Evolutionary conservation across 2,329 filamentous ascomycete genomes (phyloP).

Genomic region (Bimuria novae-zelandiae): DNA sequence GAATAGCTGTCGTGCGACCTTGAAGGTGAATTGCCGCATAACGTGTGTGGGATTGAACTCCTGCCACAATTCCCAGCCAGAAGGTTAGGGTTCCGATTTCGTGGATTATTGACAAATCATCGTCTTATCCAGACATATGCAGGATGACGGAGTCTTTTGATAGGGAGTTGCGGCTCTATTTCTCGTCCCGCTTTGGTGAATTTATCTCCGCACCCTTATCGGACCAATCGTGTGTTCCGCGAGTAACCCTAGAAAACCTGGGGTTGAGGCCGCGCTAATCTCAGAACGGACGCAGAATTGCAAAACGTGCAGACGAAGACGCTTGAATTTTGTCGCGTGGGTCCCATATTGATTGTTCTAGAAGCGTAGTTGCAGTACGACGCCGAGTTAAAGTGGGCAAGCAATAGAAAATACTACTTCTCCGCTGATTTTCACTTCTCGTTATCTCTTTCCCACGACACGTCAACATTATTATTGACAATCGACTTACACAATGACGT

Average conservation of each 20-base stretch:
- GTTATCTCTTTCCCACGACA: background rate
- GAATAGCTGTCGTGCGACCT: no score
- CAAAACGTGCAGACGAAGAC: slow-evolving; percentile 1
- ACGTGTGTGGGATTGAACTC: no score
- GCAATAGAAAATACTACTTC: background rate
- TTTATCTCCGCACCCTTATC: slow-evolving; percentile 3
- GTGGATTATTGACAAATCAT: background rate
- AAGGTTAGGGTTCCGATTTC: no score
- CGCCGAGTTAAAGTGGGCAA: no score
- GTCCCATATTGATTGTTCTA: background rate
- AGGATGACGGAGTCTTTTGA: background rate
- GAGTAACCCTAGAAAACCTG: no score
- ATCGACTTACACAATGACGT: background rate
- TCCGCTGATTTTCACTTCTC: background rate
- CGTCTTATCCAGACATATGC: background rate
- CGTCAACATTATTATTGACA: background rate
- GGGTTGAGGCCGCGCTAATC: background rate
- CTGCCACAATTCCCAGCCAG: no score
- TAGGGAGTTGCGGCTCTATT: background rate
- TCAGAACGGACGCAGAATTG: background rate
- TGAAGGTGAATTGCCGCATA: no score
- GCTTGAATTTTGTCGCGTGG: no score
- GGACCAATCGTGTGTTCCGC: slow-evolving; percentile 2
- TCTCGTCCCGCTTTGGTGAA: background rate
- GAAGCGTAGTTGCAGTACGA: no score